Base-by-base conservation (phyloP, 306 rosid genomes). In the Glycine tomentella region DNA sequence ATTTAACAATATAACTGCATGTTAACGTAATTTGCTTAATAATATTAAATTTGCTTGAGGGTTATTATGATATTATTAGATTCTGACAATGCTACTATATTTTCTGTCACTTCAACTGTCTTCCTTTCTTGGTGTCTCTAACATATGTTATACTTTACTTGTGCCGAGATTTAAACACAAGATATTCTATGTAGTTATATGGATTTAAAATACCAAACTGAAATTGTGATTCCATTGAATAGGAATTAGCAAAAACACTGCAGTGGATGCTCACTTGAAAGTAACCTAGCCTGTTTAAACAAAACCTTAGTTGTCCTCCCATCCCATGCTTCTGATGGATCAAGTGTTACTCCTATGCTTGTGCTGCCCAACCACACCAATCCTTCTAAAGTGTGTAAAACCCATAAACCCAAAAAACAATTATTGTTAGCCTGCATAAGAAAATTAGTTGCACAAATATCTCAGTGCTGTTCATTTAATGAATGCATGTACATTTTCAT, bases 221-320 rank as follows among this genome's bases (percentile, higher is more conserved):
- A 8, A 81, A 13, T 36, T 25, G 5, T 0, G 46, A 12, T 56
- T 48, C 57, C 71, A 16, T 20, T 20, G 61, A 48, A 11, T 45
- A 74, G 25, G 61, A 44, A 66, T 65, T 75, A 44, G 46, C 62
- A 75, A 81, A 74, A 74, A 46, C 11, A 53, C 53, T 15, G 49
- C 38, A 6, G 11, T 44, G 31, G 31, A 78, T 77, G 46, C 78
- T 80, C 25, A 51, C 5, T 44, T 63, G 12, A 72, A 72, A 62
- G 49, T 10, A 58, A 46, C 49, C 34, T 57, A 11, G 52, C 53
- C 53, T 16, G 17, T 42, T 33, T 62, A 50, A n/a, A 7, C 9
- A 33, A 62, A 59, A 33, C 48, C 49, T 62, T 8, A 62, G 11
- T 13, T 20, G 38, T 66, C 65, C 56, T 61, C 40, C 66, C 40